Evolutionary conservation across 352 stramenopile species (phyloP), one percentile per base, ranked within the genome.

Genomic region (Elongisporangium prolatum): DNA sequence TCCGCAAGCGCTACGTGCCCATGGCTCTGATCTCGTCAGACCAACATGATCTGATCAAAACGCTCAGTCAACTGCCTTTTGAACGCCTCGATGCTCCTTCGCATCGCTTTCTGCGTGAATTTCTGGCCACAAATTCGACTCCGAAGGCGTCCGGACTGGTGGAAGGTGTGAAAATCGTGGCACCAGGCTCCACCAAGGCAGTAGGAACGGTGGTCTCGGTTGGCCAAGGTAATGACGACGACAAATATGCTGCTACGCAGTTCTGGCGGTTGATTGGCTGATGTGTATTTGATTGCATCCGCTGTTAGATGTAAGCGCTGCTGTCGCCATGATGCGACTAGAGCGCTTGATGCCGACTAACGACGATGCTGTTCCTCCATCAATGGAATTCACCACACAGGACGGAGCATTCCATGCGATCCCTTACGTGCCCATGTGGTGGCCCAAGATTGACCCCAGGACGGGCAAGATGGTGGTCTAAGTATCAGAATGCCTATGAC

Each of bases 1-100:
- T 95, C 11, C 81, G 86, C 21, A 95, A 95, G 64, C 79, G 86
- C 37, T 74, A 91, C 52, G 66, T 94, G 25, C 86, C 86, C 2
- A 53, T 91, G 17, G 80, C 83, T n/a, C 56, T 95, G 10, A 64
- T 94, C 10, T 78, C 81, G n/a, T 57, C 74, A 0, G 61, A 68
- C 20, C 66, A 84, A 6, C 18, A 71, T 16, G 78, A 91, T 18
- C 61, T 89, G n/a, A 60, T 84, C 9, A 75, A 74, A 24, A 63
- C 63, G 37, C 59, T 92, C 7, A 75, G 59, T 16, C 56, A 88
- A 38, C 65, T 86, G 47, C 64, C 73, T 10, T 93, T 93, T 61
- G 71, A 84, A 57, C 63, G 77, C 22, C 77, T 93, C 16, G 69
- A 88, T 56, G 61, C 67, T 2, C 57, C 68, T 5, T 71, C 65